Evolutionary conservation across 2,329 filamentous ascomycete species (phyloP).

Genomic region (Coniochaeta sp.): DNA sequence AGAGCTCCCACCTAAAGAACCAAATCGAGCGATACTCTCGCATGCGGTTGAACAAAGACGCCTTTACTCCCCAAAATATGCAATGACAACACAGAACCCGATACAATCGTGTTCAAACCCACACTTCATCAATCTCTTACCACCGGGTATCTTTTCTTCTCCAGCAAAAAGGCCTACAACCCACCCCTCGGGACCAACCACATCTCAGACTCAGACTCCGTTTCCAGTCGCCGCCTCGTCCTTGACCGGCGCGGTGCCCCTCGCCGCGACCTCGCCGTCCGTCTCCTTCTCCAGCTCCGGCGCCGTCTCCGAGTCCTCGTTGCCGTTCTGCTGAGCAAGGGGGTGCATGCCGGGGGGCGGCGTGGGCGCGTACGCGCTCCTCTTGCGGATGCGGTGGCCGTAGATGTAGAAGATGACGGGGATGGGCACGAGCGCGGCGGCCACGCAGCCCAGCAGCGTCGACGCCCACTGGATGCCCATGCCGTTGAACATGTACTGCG

Average conservation of each 20-base stretch:
- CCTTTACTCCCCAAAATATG: background rate
- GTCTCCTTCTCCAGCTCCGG: background rate
- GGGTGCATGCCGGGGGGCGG: constrained; percentile 16
- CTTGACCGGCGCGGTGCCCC: constrained; percentile 21
- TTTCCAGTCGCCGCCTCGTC: constrained; percentile 7
- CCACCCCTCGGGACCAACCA: too few relatives aligned
- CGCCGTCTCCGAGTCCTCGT: background rate
- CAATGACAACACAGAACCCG: background rate
- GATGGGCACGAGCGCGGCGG: constrained; percentile 50
- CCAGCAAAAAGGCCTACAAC: background rate
- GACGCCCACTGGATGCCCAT: constrained; percentile 56
- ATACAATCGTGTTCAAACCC: background rate
- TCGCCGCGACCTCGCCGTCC: background rate
- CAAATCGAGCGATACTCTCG: background rate
- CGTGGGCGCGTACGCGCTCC: constrained; percentile 50
- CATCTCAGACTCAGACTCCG: background rate
- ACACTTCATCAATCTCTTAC: background rate
- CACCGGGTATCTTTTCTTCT: background rate
- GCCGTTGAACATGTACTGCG: constrained; percentile 59
- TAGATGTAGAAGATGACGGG: constrained; percentile 57
- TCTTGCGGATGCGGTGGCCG: constrained; percentile 47
- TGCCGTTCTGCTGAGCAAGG: background rate
- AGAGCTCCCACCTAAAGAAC: background rate
- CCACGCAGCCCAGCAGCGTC: constrained; percentile 55
- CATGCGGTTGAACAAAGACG: background rate